Base-by-base conservation (phyloP, 768 basidiomycete species). In the Xerocomellus amylosporus region DNA sequence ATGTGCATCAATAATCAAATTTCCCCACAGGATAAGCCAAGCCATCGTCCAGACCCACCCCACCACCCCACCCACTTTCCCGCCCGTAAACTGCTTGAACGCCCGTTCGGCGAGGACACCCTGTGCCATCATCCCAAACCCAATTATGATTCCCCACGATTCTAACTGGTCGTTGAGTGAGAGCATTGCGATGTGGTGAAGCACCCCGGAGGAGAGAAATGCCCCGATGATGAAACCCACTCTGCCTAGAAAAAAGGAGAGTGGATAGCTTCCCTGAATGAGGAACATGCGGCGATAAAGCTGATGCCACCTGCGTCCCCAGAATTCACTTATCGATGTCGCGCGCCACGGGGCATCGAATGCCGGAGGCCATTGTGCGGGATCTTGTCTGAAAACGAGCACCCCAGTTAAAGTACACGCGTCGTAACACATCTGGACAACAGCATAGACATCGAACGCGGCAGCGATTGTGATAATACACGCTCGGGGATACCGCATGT, bases 301-400 rank as follows among this genome's bases (percentile, higher is more conserved):
- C 28, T 30, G 28, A 3, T 30, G 28, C 28, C 28, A 30, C 28
- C 28, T 30, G 28, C 28, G 28, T 30, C 49, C 49, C 49, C 40
- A 51, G 7, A 42, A 36, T 26, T 51, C 49, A 9, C 5, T 9
- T 12, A 51, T 2, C 6, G 49, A 51, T 15, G 49, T 51, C 17
- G 49, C 41, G 17, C 49, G 9, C 49, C 49, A 51, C 13, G 40
- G 49, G 15, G 49, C 31, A n/a, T 51, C 49, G 12, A 51, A 51
- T 0, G 41, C 40, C 0, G 49, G 49, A 4, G 49, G 49, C 49
- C 41, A 51, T 8, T 24, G 39, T 8, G 39, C 30, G 4, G 30
- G 49, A 33, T 50, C 39, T 6, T 50, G 49, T 26, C 13, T 1
- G 1, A 50, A 33, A 22, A 51, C 22, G 13, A 51, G 17, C 20